These are phyloP conservation scores for Boletus insuetus DNA, from an alignment of 768 basidiomycete species.

Conservation along the genomic window DNA sequence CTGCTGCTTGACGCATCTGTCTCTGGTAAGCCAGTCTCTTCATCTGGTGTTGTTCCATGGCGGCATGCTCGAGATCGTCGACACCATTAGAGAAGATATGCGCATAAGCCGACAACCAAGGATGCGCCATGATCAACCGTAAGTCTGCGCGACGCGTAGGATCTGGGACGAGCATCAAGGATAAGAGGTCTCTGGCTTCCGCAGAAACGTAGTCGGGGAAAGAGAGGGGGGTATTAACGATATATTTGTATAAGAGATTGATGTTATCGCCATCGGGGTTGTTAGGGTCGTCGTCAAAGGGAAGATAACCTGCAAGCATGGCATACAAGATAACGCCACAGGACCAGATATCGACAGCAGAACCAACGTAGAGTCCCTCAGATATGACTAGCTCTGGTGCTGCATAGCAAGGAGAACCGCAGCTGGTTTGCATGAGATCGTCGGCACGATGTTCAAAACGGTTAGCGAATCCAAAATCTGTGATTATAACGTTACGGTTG, in stretches of 20 bases:
- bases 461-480: constrained; percentile 99
- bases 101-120: constrained; percentile 65
- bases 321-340: constrained; percentile 96
- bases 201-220: constrained; percentile 95
- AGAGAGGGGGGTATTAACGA: constrained; percentile 92
- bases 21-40: constrained; percentile 80
- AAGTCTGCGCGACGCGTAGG: constrained; percentile 78
- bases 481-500: constrained; percentile 97
- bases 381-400: constrained; percentile 97
- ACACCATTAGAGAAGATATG: constrained; percentile 63
- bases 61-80: constrained; percentile 73
- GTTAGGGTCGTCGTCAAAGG: constrained; percentile 97
- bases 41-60: constrained; percentile 81
- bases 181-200: constrained; percentile 79
- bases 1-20: constrained; percentile 64
- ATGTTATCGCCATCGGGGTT: constrained; percentile 99
- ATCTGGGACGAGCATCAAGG: constrained; percentile 93
- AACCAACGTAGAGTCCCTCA: constrained; percentile 95
- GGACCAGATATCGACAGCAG: constrained; percentile 97
- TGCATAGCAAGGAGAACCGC: constrained; percentile 96
- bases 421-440: constrained; percentile 98
- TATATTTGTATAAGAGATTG: constrained; percentile 97
- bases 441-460: constrained; percentile 89
- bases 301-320: constrained; percentile 97
- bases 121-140: constrained; percentile 77